Percentiles rank a stretch among this genome's conserved stretches.
These are phyloP conservation scores for Galium porrigens DNA, from an alignment of 305 asterid genomes.

Conservation along the genomic window DNA sequence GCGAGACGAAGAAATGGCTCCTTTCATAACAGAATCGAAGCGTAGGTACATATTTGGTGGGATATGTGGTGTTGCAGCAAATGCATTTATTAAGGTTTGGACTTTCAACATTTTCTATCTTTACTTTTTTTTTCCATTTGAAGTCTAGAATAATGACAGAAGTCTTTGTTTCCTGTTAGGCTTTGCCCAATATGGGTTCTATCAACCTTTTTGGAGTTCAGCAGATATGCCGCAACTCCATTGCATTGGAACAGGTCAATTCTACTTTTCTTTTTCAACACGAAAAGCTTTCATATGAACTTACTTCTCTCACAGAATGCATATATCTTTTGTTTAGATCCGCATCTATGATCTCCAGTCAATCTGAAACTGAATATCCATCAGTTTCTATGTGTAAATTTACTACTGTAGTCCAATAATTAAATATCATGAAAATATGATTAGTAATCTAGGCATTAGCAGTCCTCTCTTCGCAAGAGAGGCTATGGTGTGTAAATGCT, in stretches of 20 bases:
- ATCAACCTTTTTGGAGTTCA: slow-evolving; percentile 97
- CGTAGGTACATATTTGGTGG: slow-evolving; percentile 94
- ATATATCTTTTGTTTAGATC: background rate
- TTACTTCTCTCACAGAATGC: background rate
- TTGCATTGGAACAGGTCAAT: slow-evolving; percentile 86
- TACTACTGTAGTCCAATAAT: background rate
- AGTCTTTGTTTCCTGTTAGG: slow-evolving; percentile 33
- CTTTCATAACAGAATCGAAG: slow-evolving; percentile 66
- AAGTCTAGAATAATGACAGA: slow-evolving; percentile 8
- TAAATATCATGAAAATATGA: background rate
- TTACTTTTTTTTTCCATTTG: slow-evolving; percentile 7
- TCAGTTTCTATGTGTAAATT: background rate
- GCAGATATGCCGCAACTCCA: slow-evolving; percentile 93
- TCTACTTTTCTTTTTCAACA: background rate
- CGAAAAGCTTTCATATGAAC: background rate
- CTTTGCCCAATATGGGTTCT: slow-evolving; percentile 76
- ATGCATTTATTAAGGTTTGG: slow-evolving; percentile 66
- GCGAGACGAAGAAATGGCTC: slow-evolving; percentile 89
- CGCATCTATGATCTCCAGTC: background rate
- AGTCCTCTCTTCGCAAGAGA: background rate
- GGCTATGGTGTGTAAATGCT: background rate
- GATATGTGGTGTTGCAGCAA: slow-evolving; percentile 71
- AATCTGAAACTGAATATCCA: slow-evolving; percentile 1
- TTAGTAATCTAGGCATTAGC: background rate
- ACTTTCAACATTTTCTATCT: slow-evolving; percentile 7